phyloP scores from a whole-genome alignment of 2,329 filamentous ascomycete species.

The Gnomoniopsis sp. region DNA sequence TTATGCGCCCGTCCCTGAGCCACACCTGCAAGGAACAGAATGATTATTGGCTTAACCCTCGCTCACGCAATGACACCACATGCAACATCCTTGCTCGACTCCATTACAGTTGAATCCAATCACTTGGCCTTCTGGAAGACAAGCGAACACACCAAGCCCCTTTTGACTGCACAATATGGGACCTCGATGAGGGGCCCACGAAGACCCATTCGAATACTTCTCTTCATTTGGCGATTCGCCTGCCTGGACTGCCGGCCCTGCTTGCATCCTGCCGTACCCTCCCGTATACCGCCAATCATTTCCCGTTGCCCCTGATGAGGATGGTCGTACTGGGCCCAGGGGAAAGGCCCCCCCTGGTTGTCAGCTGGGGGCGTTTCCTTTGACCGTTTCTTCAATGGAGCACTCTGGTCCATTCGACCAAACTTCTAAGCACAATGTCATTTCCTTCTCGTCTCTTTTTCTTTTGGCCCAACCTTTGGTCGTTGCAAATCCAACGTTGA shows the following conservation, averaged over 20 bases:
- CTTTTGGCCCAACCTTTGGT: background rate
- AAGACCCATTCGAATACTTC: too few species aligned
- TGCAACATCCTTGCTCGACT: background rate
- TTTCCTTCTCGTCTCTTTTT: slow-evolving; percentile 2
- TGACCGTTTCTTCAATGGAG: slow-evolving; percentile 14
- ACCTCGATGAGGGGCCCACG: too few species aligned
- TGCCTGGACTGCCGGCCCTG: too few species aligned
- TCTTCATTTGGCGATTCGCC: background rate
- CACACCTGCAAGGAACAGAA: slow-evolving; percentile 6
- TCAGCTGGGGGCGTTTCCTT: background rate
- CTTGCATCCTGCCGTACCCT: too few species aligned
- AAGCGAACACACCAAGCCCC: background rate
- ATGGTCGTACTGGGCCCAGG: background rate
- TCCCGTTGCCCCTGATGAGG: slow-evolving; percentile 13
- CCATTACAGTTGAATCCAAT: background rate
- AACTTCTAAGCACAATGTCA: background rate
- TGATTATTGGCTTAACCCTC: background rate
- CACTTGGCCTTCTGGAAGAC: background rate
- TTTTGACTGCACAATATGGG: background rate
- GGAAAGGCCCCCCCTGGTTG: slow-evolving; percentile 9
- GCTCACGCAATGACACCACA: background rate
- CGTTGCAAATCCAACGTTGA: slow-evolving; percentile 5
- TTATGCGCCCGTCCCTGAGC: background rate
- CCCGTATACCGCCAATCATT: slow-evolving; percentile 14
- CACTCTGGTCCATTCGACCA: slow-evolving; percentile 11